These are phyloP conservation scores for Aspergillus nanangensis DNA, from an alignment of 495 filamentous ascomycete genomes.

Conservation along the genomic window DNA sequence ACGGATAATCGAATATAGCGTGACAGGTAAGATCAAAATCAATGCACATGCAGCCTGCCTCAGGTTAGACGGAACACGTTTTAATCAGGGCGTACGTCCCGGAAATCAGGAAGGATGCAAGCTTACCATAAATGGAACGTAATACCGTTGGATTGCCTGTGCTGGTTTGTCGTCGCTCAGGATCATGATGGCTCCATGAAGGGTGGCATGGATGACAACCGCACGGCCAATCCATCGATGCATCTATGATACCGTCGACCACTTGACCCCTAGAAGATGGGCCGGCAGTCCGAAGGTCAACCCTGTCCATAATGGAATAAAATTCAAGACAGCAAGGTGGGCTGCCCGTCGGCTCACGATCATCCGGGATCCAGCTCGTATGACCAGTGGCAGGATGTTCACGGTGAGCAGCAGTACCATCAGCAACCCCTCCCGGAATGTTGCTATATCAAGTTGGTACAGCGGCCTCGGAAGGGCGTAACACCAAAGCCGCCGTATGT, in stretches of 20 bases:
- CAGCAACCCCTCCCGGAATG: not conserved
- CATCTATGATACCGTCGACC: slow-evolving; percentile 4
- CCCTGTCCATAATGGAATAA: slow-evolving; percentile 7
- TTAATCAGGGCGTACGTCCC: not conserved
- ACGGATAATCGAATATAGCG: not conserved
- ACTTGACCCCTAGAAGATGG: slow-evolving; percentile 5
- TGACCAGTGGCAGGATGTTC: not conserved
- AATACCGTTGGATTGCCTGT: not conserved
- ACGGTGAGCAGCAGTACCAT: not conserved
- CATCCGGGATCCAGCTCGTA: not conserved
- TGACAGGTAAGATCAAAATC: slow-evolving; percentile 2
- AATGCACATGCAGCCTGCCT: not conserved
- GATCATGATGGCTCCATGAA: slow-evolving; percentile 5
- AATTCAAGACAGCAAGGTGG: slow-evolving; percentile 6
- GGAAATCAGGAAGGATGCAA: not conserved
- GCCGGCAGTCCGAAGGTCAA: slow-evolving; percentile 9
- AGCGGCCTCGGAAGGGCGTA: not conserved
- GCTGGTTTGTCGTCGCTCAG: not conserved
- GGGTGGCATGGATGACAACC: slow-evolving; percentile 3
- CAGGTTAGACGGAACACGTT: not conserved
- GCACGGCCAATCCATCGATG: slow-evolving; percentile 7
- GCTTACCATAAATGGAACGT: slow-evolving; percentile 1
- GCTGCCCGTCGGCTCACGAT: not conserved
- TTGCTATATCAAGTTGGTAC: not conserved
- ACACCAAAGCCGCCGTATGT: not conserved